phyloP scores from a whole-genome alignment of 345 rosid genomes.

The Limnanthes douglasii region DNA sequence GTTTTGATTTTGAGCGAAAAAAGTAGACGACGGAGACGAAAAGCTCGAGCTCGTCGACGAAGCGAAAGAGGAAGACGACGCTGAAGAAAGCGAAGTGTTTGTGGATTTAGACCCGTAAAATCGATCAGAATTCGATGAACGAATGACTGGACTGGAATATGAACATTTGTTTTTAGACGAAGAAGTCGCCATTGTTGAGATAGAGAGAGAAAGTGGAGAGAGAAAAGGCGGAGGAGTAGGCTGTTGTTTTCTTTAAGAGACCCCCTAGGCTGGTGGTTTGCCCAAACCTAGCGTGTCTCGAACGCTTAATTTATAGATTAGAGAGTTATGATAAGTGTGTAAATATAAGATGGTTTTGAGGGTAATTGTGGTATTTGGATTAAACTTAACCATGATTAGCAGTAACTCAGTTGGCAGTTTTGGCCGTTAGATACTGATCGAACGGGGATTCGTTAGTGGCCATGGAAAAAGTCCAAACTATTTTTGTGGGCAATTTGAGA shows the following conservation, averaged over 20 bases:
- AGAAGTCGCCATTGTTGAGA: slow-evolving; percentile 14
- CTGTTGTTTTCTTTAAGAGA: slow-evolving; percentile 6
- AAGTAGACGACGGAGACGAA: slow-evolving; percentile 23
- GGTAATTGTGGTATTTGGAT: not conserved
- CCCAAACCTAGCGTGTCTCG: slow-evolving; percentile 68
- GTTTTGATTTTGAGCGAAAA: slow-evolving; percentile 18
- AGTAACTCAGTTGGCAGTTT: slow-evolving; percentile 7
- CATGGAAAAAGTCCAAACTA: slow-evolving; percentile 6
- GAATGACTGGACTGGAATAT: slow-evolving; percentile 38
- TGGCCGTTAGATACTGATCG: slow-evolving; percentile 21
- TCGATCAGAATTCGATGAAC: slow-evolving; percentile 41
- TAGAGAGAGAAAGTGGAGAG: not conserved
- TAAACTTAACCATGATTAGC: slow-evolving; percentile 15
- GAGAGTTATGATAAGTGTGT: not conserved
- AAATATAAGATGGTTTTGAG: slow-evolving; percentile 1
- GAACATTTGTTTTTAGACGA: slow-evolving; percentile 35
- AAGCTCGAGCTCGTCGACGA: slow-evolving; percentile 45
- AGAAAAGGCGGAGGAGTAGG: not conserved
- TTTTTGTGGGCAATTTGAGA: slow-evolving; percentile 10
- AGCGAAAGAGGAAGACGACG: slow-evolving; percentile 43
- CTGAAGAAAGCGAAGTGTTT: slow-evolving; percentile 14
- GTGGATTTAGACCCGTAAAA: slow-evolving; percentile 13
- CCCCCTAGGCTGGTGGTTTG: slow-evolving; percentile 31
- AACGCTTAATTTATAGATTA: slow-evolving; percentile 31
- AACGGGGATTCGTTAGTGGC: too few species aligned